phyloP scores from a whole-genome alignment of 352 stramenopile genomes.

The Globisporangium paroecandrum region DNA sequence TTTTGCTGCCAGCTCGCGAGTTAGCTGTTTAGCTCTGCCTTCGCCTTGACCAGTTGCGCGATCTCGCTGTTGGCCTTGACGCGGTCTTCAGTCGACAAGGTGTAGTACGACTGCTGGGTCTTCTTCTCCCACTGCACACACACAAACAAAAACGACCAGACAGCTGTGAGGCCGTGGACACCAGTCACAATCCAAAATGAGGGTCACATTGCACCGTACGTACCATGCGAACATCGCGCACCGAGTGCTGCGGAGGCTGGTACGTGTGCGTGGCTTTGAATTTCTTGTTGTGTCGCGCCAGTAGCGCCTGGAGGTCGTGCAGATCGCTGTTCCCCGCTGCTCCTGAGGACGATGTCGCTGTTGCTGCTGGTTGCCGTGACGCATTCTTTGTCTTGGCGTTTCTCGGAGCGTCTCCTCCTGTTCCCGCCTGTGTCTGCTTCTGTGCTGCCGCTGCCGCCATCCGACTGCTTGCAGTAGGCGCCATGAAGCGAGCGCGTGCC shows the following conservation, averaged over 20 bases:
- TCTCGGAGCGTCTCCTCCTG: neutral
- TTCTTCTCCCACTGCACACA: constrained; percentile 62
- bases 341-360: neutral
- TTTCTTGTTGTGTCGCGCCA: constrained; percentile 78
- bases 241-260: constrained; percentile 71
- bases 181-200: neutral
- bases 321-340: constrained; percentile 20
- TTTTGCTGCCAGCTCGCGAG: constrained; percentile 1
- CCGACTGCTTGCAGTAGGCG: constrained; percentile 14
- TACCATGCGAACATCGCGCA: constrained; percentile 72
- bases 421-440: neutral
- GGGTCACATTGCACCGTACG: neutral
- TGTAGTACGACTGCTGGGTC: constrained; percentile 68
- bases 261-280: constrained; percentile 73
- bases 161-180: neutral
- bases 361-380: neutral
- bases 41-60: constrained; percentile 36
- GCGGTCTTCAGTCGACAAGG: constrained; percentile 56
- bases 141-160: constrained; percentile 8
- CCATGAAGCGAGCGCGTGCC: constrained; percentile 16
- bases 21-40: neutral
- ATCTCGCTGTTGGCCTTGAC: constrained; percentile 68
- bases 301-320: constrained; percentile 44
- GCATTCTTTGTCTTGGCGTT: constrained; percentile 8
- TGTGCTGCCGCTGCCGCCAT: constrained; percentile 9